Percentiles rank a stretch among this genome's conserved stretches.
These are phyloP conservation scores for Styphnolobium japonicum DNA, from an alignment of 306 rosid species.

Conservation along the genomic window DNA sequence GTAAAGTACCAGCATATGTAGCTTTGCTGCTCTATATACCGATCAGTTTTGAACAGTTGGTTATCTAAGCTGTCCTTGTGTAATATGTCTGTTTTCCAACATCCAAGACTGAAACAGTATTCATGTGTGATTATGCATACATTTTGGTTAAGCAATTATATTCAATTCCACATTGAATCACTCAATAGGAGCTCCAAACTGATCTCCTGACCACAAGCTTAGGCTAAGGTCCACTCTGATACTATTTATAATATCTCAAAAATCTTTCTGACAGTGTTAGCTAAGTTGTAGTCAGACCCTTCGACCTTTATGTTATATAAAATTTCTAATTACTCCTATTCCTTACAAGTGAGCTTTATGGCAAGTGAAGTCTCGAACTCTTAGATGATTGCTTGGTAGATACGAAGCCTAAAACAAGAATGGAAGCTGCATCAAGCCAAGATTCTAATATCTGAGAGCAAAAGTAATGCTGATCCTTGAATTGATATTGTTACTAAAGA, in stretches of 20 bases:
- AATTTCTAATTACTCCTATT: not conserved
- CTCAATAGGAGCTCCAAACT: not conserved
- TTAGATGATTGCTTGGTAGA: not conserved
- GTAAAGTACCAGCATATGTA: no score
- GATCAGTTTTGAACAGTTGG: no score
- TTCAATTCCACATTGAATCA: not conserved
- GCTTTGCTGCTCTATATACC: no score
- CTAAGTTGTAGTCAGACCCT: not conserved
- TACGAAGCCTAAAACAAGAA: not conserved
- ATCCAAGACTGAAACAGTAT: no score
- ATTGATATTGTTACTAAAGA: not conserved
- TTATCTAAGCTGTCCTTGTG: no score
- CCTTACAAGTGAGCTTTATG: not conserved
- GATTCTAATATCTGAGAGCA: not conserved
- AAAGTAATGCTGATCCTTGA: not conserved
- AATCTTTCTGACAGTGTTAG: not conserved
- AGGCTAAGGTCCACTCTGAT: not conserved
- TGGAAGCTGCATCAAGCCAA: not conserved
- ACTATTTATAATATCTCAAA: not conserved
- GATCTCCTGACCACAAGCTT: not conserved
- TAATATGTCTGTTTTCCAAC: no score
- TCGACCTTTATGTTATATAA: not conserved
- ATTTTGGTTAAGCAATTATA: not conserved
- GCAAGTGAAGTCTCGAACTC: not conserved
- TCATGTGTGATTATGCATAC: not conserved